Base-by-base conservation (phyloP, 495 filamentous ascomycete species). In the Talaromyces proteolyticus region DNA sequence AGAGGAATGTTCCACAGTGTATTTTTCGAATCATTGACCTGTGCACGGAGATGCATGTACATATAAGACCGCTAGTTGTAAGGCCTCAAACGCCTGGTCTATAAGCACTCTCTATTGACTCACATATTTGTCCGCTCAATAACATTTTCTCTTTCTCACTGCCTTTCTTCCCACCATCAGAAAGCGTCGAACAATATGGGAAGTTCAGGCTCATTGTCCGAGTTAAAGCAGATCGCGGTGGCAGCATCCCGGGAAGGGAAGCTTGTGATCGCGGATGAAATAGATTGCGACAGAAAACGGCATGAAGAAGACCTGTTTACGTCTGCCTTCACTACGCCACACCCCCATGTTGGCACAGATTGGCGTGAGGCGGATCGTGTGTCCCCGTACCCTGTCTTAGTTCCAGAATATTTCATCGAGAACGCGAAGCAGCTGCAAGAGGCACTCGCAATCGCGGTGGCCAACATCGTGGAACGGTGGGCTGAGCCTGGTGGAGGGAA, bases 391-490 rank as follows among this genome's bases (percentile, higher is more conserved):
- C 57, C 57, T 1, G 41, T 64, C 3, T 45, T 64, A 5, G 26
- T 51, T 18, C 51, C 36, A 4, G 29, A 34, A 34, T 34, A 34
- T 34, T 34, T 34, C 4, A 14, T 34, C 29, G 11, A 20, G 18
- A 21, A 63, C 34, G 14, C 66, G 16, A 19, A 29, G n/a, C 18
- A 62, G 10, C 19, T 73, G 0, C 49, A 59, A 21, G 29, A 51
- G 10, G 67, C 65, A 2, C 47, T 74, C 3, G 55, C 53, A 1
- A n/a, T 55, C 2, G 71, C 71, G 3, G 44, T 74, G 36, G 49
- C 50, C 1, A 58, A 72, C 34, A 72, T 75, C 20, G 55, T 75
- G 5, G 39, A 56, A 18, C 54, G 68, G 45, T 75, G 72, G 72
- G 73, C 67, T 65, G 57, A 48, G 1, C 29, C 29, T 14, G 29